Evolutionary conservation across 2,329 filamentous ascomycete species (phyloP), one percentile per base, ranked within the genome.

Genomic region (Annulohypoxylon truncatum): DNA sequence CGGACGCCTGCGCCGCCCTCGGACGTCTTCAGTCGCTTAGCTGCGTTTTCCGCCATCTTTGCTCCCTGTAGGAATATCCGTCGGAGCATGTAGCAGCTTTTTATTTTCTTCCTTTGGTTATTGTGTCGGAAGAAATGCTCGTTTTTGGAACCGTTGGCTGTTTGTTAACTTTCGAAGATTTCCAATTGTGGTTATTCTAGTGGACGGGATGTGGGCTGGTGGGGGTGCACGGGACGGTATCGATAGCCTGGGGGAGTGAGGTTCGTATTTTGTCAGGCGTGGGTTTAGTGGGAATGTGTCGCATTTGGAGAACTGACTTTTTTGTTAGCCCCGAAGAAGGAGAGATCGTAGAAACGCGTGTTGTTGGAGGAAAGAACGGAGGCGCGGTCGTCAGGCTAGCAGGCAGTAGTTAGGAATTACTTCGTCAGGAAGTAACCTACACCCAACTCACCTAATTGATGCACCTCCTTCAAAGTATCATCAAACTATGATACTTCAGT

Each of bases 21-120:
- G 6, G 51, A 84, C 73, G 90, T 92, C 86, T 97, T 97, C 79
- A 96, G 82, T 79, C 92, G 91, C 82, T 98, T 98, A 68, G 90
- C 82, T 75, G 90, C 86, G 77, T 83, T 87, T 84, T 92, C 87
- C 74, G 90, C 84, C 89, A 92, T 92, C 75, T 70, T 81, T 69
- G 64, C 3, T 46, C 82, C 77, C 54, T 80, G 81, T 54, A 81
- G 81, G 63, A 66, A 3, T 50, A 82, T 77, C 52, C 80, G 81
- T 53, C 81, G 81, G 62, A 86, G 77, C 81, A 84, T 85, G 42
- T 64, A 78, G 67, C 13, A 8, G 35, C 10, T 35, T 3, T 29
- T 13, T 24, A 4, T 46, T 48, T 29, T 4, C 7, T 18, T 31
- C 22, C 12, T 33, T 20, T 22, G 6, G 42, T 15, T 47, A n/a